Conservation (phyloP, 2,329 filamentous ascomycete genomes). For the Trichoderma polysporum region DNA sequence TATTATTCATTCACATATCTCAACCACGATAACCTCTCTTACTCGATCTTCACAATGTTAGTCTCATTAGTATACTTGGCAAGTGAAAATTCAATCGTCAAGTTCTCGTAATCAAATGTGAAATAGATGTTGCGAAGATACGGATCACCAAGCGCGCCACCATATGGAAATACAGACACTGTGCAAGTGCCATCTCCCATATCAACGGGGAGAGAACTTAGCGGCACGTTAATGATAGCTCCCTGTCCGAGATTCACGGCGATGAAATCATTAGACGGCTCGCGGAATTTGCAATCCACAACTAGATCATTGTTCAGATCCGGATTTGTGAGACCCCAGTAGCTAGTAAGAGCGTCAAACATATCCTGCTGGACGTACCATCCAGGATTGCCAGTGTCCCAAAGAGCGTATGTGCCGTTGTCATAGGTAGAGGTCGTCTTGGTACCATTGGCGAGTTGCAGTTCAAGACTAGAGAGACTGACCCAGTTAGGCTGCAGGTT, state of each 20-base stretch:
- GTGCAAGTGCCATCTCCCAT: constrained; percentile 15
- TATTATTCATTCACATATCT: too few relatives aligned
- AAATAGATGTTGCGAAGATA: constrained; percentile 20
- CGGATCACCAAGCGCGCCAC: constrained; percentile 4
- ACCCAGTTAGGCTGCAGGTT: constrained; percentile 17
- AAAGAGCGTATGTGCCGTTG: constrained; percentile 14
- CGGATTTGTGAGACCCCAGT: constrained; percentile 19
- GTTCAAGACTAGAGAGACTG: neutral
- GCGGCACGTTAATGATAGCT: constrained; percentile 14
- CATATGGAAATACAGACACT: constrained; percentile 1
- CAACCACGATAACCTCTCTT: too few relatives aligned
- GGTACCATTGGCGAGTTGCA: constrained; percentile 6
- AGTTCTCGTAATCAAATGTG: constrained; percentile 21
- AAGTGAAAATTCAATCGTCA: constrained; percentile 21
- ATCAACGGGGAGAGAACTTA: constrained; percentile 7
- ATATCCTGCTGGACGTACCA: constrained; percentile 19
- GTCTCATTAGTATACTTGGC: constrained; percentile 20
- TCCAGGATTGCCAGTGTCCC: constrained; percentile 19
- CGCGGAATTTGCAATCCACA: constrained; percentile 21
- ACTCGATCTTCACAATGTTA: constrained; percentile 21
- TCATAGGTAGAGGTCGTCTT: constrained; percentile 2
- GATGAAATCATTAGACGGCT: neutral
- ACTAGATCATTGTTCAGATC: neutral
- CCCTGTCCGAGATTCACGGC: constrained; percentile 11
- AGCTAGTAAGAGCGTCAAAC: constrained; percentile 10